Percentiles rank a stretch among this genome's conserved stretches.
Conservation (phyloP, 768 basidiomycete species). For the Trichaptum fuscoviolaceum region DNA sequence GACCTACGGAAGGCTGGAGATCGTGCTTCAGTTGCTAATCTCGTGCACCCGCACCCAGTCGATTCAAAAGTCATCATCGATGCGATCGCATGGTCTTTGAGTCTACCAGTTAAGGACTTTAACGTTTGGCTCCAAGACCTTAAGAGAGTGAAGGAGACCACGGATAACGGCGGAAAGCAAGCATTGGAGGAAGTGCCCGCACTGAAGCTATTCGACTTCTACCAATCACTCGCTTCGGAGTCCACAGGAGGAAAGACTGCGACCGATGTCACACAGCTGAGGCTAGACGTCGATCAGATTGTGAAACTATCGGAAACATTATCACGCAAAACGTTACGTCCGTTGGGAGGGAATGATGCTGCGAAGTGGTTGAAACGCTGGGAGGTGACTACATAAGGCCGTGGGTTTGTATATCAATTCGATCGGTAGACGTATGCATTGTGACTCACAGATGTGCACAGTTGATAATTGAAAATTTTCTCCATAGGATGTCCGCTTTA, state of each 20-base stretch:
- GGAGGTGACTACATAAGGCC: not conserved
- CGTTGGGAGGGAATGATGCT: not conserved
- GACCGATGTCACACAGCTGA: too few species aligned
- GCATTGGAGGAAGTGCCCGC: not conserved
- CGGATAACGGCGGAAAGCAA: not conserved
- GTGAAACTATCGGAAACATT: not conserved
- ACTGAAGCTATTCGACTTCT: not conserved
- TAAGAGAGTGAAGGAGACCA: not conserved
- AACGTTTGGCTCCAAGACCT: conserved; percentile 21
- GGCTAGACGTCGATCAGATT: too few species aligned
- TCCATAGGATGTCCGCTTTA: too few species aligned
- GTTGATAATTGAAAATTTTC: too few species aligned
- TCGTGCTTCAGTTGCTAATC: conserved; percentile 13
- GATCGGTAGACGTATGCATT: too few species aligned
- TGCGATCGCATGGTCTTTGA: conserved; percentile 13
- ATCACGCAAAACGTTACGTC: not conserved
- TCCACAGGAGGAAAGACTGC: not conserved
- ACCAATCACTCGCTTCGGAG: not conserved
- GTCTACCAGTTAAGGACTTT: conserved; percentile 19
- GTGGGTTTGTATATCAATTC: too few species aligned
- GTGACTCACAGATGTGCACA: too few species aligned
- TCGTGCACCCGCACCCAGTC: conserved; percentile 21
- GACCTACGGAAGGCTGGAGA: conserved; percentile 18
- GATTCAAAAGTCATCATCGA: conserved; percentile 13
- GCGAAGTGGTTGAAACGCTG: not conserved